A percentile compares a stretch with the other conserved stretches of the same genome.
Evolutionary conservation across 129 eudicot genomes (phyloP).

Genomic region (Saussurea involucrata): DNA sequence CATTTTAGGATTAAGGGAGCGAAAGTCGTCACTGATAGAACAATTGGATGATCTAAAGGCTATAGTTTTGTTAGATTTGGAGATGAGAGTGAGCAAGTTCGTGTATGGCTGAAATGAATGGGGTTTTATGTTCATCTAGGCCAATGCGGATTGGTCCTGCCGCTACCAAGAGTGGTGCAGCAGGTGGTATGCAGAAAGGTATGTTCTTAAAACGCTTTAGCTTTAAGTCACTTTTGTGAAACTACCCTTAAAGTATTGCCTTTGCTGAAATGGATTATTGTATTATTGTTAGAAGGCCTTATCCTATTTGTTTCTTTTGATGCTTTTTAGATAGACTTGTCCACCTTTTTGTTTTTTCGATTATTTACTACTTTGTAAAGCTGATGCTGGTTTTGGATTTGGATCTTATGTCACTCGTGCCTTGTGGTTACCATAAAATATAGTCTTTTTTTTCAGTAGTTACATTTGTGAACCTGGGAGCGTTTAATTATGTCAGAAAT

Average conservation of each 20-base stretch:
- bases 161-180: constrained; percentile 72
- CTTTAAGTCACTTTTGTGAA: not conserved
- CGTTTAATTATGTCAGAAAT: constrained; percentile 37
- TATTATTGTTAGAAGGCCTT: not conserved
- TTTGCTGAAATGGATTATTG: not conserved
- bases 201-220: constrained; percentile 2
- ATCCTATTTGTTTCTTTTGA: not conserved
- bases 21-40: constrained; percentile 82
- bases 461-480: constrained; percentile 51
- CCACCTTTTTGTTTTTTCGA: constrained; percentile 20
- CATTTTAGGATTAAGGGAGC: constrained; percentile 96
- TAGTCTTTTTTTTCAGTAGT: constrained; percentile 45
- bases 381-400: constrained; percentile 26
- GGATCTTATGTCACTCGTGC: constrained; percentile 26
- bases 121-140: constrained; percentile 67
- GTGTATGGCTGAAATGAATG: constrained; percentile 99
- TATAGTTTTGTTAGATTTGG: constrained; percentile 96
- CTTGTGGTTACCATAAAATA: constrained; percentile 36
- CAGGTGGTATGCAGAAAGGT: constrained; percentile 69
- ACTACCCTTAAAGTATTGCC: not conserved
- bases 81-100: constrained; percentile 83
- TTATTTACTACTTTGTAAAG: constrained; percentile 12
- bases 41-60: constrained; percentile 88
- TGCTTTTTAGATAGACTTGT: constrained; percentile 12
- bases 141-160: constrained; percentile 97